Evolutionary conservation across 1,139 yeast genomes (phyloP), one percentile per base, ranked within the genome.

Genomic region (Hanseniaspora uvarum): DNA sequence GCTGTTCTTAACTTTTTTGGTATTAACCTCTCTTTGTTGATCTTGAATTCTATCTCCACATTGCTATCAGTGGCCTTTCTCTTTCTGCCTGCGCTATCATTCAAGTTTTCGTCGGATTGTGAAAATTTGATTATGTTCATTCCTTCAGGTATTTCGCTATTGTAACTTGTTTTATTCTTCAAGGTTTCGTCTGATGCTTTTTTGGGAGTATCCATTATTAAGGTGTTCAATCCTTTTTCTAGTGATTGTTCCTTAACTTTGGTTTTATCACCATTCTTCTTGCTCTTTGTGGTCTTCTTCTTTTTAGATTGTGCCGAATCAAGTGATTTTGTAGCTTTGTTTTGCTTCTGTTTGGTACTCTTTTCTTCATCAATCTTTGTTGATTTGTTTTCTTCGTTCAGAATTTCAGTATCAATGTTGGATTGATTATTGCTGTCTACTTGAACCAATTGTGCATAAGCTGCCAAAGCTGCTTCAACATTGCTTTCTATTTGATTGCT

Each of bases 391-490:
- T 31, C n/a, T 3, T 41, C 39, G 14, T 33, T 11, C 12, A 33
- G 14, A 33, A 44, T 23, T 12, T 23, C 30, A 23, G 19, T 33
- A 6, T 44, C 47, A 23, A 31, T 33, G 18, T 31, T 30, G 24
- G 38, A 14, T 24, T 44, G 37, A 14, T 31, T 19, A 14, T 31
- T 19, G 28, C 30, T 19, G 30, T 21, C 37, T 7, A 19, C 28
- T 6, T 44, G 24, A 10, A 44, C 38, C 30, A 46, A 16, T 6
- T 46, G 40, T 1, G 31, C 49, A 23, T 46, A 44, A 8, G 37
- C 37, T n/a, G 46, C 46, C 18, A 44, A 31, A 3, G 46, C 46
- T 1, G 49, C 49, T 36, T 34, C 49, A 3, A 46, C 49, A 16
- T 46, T 46, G 39, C 47, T 46, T 16, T 46, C 21, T 24, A 34